Percentiles rank a stretch among this genome's conserved stretches.
Evolutionary conservation across 2,329 filamentous ascomycete species (phyloP).

Genomic region (Boeremia lycopersici): DNA sequence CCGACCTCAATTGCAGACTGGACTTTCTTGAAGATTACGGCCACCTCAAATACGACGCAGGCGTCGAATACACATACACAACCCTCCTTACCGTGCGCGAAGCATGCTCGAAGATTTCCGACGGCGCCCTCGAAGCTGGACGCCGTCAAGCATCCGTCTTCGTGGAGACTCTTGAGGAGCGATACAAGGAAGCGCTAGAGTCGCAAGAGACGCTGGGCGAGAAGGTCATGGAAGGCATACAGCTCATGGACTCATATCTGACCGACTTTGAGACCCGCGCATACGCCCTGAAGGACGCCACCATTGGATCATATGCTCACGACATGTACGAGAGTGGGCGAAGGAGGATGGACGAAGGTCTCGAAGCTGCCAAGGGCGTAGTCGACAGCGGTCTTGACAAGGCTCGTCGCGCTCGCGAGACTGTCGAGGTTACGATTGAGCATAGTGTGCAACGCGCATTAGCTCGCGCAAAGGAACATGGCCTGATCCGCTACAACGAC

Average conservation of each 20-base stretch:
- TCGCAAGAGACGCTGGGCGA: conserved; percentile 88
- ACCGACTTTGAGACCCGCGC: conserved; percentile 83
- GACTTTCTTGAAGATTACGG: conserved; percentile 89
- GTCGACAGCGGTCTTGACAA: conserved; percentile 82
- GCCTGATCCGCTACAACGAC: conserved; percentile 86
- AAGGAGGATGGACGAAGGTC: conserved; percentile 78
- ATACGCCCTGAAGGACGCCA: conserved; percentile 77
- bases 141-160: conserved; percentile 83
- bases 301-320: conserved; percentile 73
- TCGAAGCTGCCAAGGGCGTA: conserved; percentile 75
- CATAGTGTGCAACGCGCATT: conserved; percentile 84
- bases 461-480: conserved; percentile 73
- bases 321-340: conserved; percentile 79
- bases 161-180: conserved; percentile 86
- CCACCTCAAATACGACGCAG: conserved; percentile 80
- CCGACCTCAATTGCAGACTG: conserved; percentile 83
- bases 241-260: conserved; percentile 83
- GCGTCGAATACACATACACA: conserved; percentile 81
- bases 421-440: conserved; percentile 66
- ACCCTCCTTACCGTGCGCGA: conserved; percentile 86
- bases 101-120: conserved; percentile 87
- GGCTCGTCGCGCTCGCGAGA: conserved; percentile 78
- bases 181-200: conserved; percentile 84
- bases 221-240: conserved; percentile 86
- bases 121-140: conserved; percentile 86